These are phyloP conservation scores for Evernia prunastri DNA, from an alignment of 495 filamentous ascomycete genomes.

Conservation along the genomic window DNA sequence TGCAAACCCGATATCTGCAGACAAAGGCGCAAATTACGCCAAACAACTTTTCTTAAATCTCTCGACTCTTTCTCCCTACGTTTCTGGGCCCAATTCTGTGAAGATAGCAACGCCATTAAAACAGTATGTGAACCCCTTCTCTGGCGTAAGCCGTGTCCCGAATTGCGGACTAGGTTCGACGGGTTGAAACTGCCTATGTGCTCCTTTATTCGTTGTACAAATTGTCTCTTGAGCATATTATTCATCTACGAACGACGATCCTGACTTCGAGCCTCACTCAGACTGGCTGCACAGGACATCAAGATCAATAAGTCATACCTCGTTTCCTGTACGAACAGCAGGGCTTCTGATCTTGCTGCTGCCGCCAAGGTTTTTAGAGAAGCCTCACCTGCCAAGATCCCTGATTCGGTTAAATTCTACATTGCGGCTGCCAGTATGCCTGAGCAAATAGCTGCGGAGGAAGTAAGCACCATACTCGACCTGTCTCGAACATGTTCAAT, in stretches of 20 bases:
- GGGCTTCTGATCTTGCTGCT: slow-evolving; percentile 73
- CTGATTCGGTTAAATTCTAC: slow-evolving; percentile 31
- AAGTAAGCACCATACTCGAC: too few species aligned
- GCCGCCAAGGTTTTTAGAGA: slow-evolving; percentile 85
- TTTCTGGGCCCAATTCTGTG: slow-evolving; percentile 88
- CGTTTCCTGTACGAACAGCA: slow-evolving; percentile 85
- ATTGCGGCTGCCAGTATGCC: slow-evolving; percentile 47
- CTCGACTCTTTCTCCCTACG: slow-evolving; percentile 76
- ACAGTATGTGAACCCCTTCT: neutral
- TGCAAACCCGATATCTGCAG: slow-evolving; percentile 58
- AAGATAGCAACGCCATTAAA: slow-evolving; percentile 74
- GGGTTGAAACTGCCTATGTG: too few species aligned
- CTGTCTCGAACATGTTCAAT: too few species aligned
- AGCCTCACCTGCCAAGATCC: slow-evolving; percentile 32
- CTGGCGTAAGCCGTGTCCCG: too few species aligned
- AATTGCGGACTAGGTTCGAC: too few species aligned
- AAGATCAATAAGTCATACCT: slow-evolving; percentile 81
- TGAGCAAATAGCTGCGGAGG: slow-evolving; percentile 49
- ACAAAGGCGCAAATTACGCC: slow-evolving; percentile 73
- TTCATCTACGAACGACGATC: too few species aligned
- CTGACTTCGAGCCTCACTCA: too few species aligned
- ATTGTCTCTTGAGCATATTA: too few species aligned
- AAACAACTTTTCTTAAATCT: slow-evolving; percentile 75
- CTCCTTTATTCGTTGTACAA: too few species aligned
- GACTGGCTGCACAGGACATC: slow-evolving; percentile 69